Percentiles rank a stretch among this genome's conserved stretches.
These are phyloP conservation scores for Stipa capillata DNA, from an alignment of 176 grass and related monocot genomes.

Conservation along the genomic window DNA sequence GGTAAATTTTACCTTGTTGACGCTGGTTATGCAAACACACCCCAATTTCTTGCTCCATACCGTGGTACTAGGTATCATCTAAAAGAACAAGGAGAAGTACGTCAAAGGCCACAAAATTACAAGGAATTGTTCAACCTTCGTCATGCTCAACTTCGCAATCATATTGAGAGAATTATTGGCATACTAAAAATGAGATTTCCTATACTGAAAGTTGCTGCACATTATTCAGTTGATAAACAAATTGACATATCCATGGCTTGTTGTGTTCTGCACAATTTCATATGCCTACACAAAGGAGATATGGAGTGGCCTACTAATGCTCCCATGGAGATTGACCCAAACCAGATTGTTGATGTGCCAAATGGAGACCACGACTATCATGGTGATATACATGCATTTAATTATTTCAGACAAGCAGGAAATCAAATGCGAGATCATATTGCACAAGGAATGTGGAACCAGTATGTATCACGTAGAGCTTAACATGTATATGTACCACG, in stretches of 20 bases:
- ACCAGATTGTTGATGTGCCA: background rate
- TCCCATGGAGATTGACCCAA: background rate
- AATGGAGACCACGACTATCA: background rate
- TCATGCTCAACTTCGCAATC: background rate
- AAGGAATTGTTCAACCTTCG: background rate
- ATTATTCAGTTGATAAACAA: background rate
- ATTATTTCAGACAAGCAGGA: background rate
- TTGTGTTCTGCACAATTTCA: background rate
- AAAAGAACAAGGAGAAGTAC: background rate
- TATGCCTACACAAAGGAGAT: background rate
- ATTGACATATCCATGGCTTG: background rate
- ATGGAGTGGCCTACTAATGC: background rate
- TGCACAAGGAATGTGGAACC: background rate
- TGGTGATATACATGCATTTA: background rate
- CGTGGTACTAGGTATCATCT: background rate
- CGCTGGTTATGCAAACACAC: background rate
- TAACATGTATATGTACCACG: background rate
- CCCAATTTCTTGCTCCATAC: background rate
- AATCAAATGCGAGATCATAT: background rate
- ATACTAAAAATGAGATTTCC: background rate
- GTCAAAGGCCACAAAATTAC: background rate
- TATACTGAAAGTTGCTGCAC: background rate
- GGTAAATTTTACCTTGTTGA: background rate
- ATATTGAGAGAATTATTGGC: background rate
- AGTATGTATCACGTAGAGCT: background rate